phyloP scores from a whole-genome alignment of 116 monocot genomes.

The Posidonia oceanica region DNA sequence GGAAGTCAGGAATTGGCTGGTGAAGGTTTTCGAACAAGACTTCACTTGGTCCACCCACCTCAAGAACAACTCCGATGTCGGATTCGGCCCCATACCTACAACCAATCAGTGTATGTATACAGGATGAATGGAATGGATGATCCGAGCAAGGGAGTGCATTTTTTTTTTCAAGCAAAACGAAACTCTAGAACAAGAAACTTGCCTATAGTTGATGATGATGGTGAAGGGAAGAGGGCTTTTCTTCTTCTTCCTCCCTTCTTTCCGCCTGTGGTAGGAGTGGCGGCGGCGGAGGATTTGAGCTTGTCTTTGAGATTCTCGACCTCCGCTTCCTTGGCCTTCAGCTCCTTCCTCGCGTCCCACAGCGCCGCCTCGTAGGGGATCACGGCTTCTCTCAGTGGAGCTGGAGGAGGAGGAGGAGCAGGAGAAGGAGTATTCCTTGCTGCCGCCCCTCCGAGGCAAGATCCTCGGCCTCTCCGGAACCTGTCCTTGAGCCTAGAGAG shows the following conservation, averaged over 20 bases:
- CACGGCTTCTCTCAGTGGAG: conserved; percentile 48
- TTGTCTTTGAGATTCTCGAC: conserved; percentile 52
- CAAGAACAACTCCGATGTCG: conserved; percentile 64
- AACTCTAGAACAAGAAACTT: neutral
- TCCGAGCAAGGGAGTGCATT: neutral
- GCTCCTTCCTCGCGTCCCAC: conserved; percentile 51
- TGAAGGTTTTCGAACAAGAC: conserved; percentile 43
- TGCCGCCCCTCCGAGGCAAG: neutral
- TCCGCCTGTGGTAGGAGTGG: conserved; percentile 6
- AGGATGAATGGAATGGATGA: neutral
- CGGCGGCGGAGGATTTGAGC: conserved; percentile 15
- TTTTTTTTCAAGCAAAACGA: neutral
- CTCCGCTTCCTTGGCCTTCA: conserved; percentile 63
- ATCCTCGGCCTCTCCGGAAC: conserved; percentile 27
- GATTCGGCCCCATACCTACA: conserved; percentile 9
- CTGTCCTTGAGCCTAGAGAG: conserved; percentile 55
- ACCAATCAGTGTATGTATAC: no score
- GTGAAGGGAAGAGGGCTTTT: neutral
- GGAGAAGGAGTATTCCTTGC: neutral
- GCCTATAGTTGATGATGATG: neutral
- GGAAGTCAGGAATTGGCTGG: conserved; percentile 46
- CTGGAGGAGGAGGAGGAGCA: neutral
- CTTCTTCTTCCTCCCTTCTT: conserved; percentile 18
- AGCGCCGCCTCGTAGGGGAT: conserved; percentile 89
- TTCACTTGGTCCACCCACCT: conserved; percentile 49